Conservation (phyloP, 352 stramenopile genomes). For the Phytophthora constricta region DNA sequence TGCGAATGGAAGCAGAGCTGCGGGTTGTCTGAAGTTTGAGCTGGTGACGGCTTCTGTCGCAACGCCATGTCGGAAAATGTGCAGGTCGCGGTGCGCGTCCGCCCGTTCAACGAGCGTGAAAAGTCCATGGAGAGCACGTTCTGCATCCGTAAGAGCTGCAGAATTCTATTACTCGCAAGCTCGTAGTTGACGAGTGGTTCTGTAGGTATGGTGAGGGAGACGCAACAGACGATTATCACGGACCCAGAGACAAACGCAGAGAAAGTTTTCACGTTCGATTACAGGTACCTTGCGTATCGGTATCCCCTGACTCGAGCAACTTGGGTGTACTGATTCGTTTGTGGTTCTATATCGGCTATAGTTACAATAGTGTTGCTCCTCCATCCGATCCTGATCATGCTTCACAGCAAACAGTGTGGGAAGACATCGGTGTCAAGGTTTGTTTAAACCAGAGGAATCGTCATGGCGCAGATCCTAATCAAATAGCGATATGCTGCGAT, state of each 20-base stretch:
- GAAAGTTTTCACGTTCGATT: constrained; percentile 90
- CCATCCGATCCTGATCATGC: constrained; percentile 62
- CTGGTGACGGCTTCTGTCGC: not conserved
- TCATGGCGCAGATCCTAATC: not conserved
- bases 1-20: no score
- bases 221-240: constrained; percentile 85
- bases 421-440: constrained; percentile 86
- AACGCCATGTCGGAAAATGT: constrained; percentile 81
- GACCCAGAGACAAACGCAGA: constrained; percentile 78
- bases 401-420: constrained; percentile 85
- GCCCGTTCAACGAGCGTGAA: constrained; percentile 85
- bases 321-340: not conserved
- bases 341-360: constrained; percentile 24
- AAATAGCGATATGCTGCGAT: not conserved
- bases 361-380: constrained; percentile 85
- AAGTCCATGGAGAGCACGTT: constrained; percentile 71
- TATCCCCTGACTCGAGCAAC: not conserved
- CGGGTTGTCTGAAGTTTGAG: not conserved
- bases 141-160: constrained; percentile 64
- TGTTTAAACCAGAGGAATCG: not conserved
- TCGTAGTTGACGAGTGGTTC: not conserved
- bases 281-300: constrained; percentile 47
- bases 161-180: not conserved
- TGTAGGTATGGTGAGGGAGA: constrained; percentile 82
- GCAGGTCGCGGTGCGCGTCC: constrained; percentile 82